Conservation (phyloP, 805 yeast genomes). For the Cyberlindnera petersonii region DNA sequence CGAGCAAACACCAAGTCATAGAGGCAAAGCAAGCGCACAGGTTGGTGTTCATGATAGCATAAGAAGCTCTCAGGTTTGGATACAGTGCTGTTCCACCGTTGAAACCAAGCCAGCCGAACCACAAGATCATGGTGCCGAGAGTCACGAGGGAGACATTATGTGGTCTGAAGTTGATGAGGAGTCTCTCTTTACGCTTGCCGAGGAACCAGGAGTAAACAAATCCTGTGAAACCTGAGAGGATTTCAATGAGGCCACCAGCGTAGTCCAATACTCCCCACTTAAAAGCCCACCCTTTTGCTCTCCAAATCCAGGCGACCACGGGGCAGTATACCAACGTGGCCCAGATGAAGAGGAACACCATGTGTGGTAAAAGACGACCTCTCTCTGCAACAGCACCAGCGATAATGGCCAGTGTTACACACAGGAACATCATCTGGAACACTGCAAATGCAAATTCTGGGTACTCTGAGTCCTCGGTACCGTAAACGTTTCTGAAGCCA, state of each 20-base stretch:
- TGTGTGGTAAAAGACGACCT: constrained; percentile 81
- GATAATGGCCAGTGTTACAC: constrained; percentile 88
- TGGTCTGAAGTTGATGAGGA: constrained; percentile 85
- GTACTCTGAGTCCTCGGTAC: constrained; percentile 43
- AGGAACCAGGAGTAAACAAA: constrained; percentile 77
- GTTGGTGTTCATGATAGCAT: constrained; percentile 90
- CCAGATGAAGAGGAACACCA: constrained; percentile 82
- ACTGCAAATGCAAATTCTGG: constrained; percentile 85
- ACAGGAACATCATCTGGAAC: constrained; percentile 86
- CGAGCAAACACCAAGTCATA: constrained; percentile 85
- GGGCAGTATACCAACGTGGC: constrained; percentile 92
- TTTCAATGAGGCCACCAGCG: constrained; percentile 98
- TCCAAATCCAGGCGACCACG: constrained; percentile 95
- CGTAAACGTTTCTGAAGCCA: constrained; percentile 72
- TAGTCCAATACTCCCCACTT: constrained; percentile 91
- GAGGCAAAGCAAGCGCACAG: constrained; percentile 88
- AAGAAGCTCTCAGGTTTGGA: constrained; percentile 79
- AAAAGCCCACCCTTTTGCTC: constrained; percentile 88
- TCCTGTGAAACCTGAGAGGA: constrained; percentile 86
- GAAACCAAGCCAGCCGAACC: constrained; percentile 97
- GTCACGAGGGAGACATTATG: constrained; percentile 92
- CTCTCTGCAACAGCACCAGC: constrained; percentile 94
- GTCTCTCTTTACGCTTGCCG: constrained; percentile 71
- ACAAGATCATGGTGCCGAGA: constrained; percentile 78
- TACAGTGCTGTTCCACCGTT: constrained; percentile 86